Evolutionary conservation across 495 filamentous ascomycete species (phyloP).

Genomic region (Aspergillus cristatus): DNA sequence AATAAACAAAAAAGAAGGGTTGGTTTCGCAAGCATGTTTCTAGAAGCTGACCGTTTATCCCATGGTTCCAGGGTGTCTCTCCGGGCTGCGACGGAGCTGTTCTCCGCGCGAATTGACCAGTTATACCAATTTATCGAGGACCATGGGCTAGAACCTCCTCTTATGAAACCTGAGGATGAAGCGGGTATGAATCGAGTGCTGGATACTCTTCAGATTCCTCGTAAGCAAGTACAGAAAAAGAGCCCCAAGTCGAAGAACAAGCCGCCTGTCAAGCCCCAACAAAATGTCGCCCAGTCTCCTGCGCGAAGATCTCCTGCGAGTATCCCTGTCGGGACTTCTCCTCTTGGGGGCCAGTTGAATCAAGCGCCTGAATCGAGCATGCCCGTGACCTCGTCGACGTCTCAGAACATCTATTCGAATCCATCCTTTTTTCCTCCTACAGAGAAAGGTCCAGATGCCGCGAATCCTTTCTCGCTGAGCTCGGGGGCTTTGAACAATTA

Average conservation of each 20-base stretch:
- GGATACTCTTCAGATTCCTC: constrained; percentile 36
- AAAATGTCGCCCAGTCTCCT: constrained; percentile 6
- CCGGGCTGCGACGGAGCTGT: constrained; percentile 38
- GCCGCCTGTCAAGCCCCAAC: neutral
- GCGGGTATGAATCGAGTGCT: constrained; percentile 35
- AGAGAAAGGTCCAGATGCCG: constrained; percentile 11
- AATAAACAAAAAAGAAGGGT: too few species aligned
- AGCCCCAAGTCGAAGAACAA: neutral
- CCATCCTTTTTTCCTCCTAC: constrained; percentile 9
- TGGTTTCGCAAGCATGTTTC: too few species aligned
- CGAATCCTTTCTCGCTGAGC: constrained; percentile 13
- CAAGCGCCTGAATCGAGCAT: constrained; percentile 1
- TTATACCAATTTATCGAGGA: constrained; percentile 38
- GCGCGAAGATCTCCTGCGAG: constrained; percentile 10
- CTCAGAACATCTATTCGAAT: constrained; percentile 9
- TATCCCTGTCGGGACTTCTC: neutral
- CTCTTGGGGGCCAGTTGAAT: constrained; percentile 8
- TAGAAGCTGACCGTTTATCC: too few species aligned
- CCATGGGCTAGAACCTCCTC: constrained; percentile 30
- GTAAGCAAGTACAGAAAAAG: constrained; percentile 13
- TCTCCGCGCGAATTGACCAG: constrained; percentile 38
- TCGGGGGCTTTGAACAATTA: constrained; percentile 19
- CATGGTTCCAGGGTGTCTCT: constrained; percentile 31
- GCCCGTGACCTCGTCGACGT: constrained; percentile 6
- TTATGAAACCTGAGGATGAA: constrained; percentile 38